Evolutionary conservation across 2,329 filamentous ascomycete species (phyloP).

Genomic region (Penicillium sp.): DNA sequence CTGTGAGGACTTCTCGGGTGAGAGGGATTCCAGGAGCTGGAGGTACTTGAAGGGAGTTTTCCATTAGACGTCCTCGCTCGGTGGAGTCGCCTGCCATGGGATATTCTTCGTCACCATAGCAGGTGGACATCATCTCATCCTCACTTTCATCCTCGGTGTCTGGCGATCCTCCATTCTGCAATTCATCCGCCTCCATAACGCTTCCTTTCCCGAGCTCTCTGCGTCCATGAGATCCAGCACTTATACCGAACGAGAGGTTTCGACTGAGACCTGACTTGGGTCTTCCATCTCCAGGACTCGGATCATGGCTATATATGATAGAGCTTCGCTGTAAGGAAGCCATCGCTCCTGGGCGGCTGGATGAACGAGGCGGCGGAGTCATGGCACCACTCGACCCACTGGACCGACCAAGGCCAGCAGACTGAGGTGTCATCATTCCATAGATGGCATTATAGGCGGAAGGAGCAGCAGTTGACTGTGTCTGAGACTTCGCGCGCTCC

Average conservation of each 20-base stretch:
- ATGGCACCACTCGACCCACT: conserved; percentile 27
- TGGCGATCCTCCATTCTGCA: conserved; percentile 29
- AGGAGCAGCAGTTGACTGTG: conserved; percentile 34
- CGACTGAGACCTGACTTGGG: conserved; percentile 37
- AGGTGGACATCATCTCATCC: conserved; percentile 39
- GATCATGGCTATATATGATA: conserved; percentile 43
- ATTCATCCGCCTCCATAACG: conserved; percentile 34
- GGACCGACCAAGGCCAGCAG: conserved; percentile 16
- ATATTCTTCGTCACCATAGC: conserved; percentile 45
- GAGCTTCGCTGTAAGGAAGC: conserved; percentile 43
- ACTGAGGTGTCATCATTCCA: conserved; percentile 37
- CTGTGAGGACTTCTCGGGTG: conserved; percentile 21
- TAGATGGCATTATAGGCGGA: conserved; percentile 48
- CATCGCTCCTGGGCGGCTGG: conserved; percentile 37
- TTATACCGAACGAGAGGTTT: conserved; percentile 43
- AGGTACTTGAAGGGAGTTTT: conserved; percentile 16
- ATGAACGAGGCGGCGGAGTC: conserved; percentile 37
- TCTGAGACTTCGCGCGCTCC: conserved; percentile 36
- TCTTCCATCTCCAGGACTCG: conserved; percentile 36
- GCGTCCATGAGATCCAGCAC: conserved; percentile 24
- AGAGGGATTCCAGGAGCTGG: conserved; percentile 13
- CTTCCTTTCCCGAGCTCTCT: conserved; percentile 30
- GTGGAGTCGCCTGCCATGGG: conserved; percentile 38
- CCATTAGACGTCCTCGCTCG: conserved; percentile 33
- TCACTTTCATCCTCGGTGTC: conserved; percentile 41